phyloP scores from a whole-genome alignment of 257 asterid species.

The Solanum bulbocastanum region DNA sequence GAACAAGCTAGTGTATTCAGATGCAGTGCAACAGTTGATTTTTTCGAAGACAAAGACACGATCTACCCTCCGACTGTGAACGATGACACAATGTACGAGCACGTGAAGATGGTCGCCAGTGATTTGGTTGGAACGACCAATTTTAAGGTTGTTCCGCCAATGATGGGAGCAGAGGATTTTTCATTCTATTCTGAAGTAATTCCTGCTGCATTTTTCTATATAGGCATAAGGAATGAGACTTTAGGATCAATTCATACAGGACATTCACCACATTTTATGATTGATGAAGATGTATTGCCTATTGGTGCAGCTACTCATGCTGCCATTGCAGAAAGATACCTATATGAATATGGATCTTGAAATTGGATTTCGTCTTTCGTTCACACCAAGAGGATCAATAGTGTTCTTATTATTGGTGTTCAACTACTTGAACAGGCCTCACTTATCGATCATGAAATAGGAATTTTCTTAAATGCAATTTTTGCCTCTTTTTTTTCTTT shows the following conservation, averaged over 20 bases:
- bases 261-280: constrained; percentile 76
- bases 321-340: constrained; percentile 85
- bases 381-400: not conserved
- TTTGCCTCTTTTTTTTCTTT: too few relatives aligned
- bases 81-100: constrained; percentile 50
- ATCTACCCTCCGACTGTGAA: constrained; percentile 83
- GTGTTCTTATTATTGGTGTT: not conserved
- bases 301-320: constrained; percentile 90
- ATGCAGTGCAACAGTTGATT: constrained; percentile 74
- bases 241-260: constrained; percentile 55
- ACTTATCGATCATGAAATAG: not conserved
- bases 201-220: constrained; percentile 73
- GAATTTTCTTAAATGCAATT: not conserved
- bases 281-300: constrained; percentile 75
- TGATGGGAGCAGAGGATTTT: constrained; percentile 94
- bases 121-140: constrained; percentile 43
- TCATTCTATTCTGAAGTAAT: constrained; percentile 71
- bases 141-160: constrained; percentile 48
- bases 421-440: not conserved
- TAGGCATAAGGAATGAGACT: constrained; percentile 66
- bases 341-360: constrained; percentile 15
- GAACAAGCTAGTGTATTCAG: constrained; percentile 66
- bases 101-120: constrained; percentile 28
- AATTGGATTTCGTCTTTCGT: not conserved
- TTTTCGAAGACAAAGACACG: constrained; percentile 49